phyloP scores from a whole-genome alignment of 805 yeast genomes.

The Kluyveromyces lactis region DNA sequence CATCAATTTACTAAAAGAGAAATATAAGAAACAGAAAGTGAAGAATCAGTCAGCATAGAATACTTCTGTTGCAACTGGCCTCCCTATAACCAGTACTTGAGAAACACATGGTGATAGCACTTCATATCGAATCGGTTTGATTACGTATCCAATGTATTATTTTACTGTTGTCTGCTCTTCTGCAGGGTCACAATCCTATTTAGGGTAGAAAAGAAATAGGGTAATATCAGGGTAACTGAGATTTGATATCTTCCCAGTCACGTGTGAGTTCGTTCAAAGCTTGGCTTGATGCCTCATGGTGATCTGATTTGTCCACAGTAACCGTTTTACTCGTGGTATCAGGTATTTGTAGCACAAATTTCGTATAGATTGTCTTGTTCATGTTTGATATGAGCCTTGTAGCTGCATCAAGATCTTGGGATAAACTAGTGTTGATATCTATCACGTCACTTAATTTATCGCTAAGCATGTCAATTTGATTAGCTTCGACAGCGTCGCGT shows the following conservation, averaged over 20 bases:
- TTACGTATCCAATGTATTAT: too few species aligned
- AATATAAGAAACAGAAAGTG: too few species aligned
- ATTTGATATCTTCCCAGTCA: conserved; percentile 1
- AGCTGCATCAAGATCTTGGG: neutral
- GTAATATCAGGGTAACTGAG: neutral
- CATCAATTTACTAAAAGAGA: too few species aligned
- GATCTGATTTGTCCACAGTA: neutral
- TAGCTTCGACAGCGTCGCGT: neutral
- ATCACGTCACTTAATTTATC: neutral
- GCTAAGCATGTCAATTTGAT: neutral
- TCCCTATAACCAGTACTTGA: too few species aligned
- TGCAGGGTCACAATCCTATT: too few species aligned
- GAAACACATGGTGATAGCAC: too few species aligned
- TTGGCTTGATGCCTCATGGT: neutral
- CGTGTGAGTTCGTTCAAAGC: neutral
- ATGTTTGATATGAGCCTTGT: neutral
- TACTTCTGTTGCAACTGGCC: too few species aligned
- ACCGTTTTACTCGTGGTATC: neutral
- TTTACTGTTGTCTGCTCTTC: too few species aligned
- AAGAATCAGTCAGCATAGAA: too few species aligned
- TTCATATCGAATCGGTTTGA: too few species aligned
- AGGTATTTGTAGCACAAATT: neutral
- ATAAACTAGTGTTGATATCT: neutral
- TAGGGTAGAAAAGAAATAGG: too few species aligned
- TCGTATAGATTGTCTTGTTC: neutral